A percentile compares a stretch with the other conserved stretches of the same genome.
phyloP scores from a whole-genome alignment of 2,329 filamentous ascomycete species.

The Zalaria obscura region DNA sequence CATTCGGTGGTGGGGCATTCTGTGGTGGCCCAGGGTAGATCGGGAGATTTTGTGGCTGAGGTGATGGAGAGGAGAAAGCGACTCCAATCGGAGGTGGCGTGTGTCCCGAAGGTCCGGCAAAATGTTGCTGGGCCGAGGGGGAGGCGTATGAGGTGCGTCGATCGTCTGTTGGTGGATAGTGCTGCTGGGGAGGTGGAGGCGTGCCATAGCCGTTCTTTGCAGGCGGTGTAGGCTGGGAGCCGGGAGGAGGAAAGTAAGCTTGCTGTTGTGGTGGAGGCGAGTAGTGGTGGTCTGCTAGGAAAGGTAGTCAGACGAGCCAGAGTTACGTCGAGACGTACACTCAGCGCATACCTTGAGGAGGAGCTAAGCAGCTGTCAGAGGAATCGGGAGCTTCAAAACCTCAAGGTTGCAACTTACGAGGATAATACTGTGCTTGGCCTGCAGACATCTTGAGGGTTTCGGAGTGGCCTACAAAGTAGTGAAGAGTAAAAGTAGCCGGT shows the following conservation, averaged over 20 bases:
- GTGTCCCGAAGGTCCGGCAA: slow-evolving; percentile 8
- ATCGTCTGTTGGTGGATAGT: slow-evolving; percentile 2
- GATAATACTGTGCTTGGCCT: slow-evolving; percentile 15
- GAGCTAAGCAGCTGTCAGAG: slow-evolving; percentile 5
- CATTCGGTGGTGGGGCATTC: slow-evolving; percentile 14
- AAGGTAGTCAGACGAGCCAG: too few species aligned
- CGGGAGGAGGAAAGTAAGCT: slow-evolving; percentile 4
- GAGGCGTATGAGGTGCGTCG: background rate
- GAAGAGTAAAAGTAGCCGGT: too few species aligned
- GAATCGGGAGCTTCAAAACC: background rate
- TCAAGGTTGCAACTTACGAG: slow-evolving; percentile 11
- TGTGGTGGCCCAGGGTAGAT: slow-evolving; percentile 22
- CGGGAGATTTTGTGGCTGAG: slow-evolving; percentile 14
- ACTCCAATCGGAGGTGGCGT: slow-evolving; percentile 8
- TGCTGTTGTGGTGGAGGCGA: slow-evolving; percentile 2
- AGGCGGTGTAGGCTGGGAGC: background rate
- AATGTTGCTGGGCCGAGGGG: slow-evolving; percentile 5
- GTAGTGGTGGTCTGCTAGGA: background rate
- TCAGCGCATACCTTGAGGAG: slow-evolving; percentile 6
- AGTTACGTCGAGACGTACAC: background rate
- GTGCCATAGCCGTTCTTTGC: background rate
- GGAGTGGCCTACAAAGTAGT: too few species aligned
- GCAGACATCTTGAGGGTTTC: slow-evolving; percentile 1
- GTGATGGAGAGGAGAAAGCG: slow-evolving; percentile 6
- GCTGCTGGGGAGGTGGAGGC: slow-evolving; percentile 1